Percentiles rank a stretch among this genome's conserved stretches.
Evolutionary conservation across 2,329 filamentous ascomycete genomes (phyloP).

Genomic region (Clonostachys chloroleuca): DNA sequence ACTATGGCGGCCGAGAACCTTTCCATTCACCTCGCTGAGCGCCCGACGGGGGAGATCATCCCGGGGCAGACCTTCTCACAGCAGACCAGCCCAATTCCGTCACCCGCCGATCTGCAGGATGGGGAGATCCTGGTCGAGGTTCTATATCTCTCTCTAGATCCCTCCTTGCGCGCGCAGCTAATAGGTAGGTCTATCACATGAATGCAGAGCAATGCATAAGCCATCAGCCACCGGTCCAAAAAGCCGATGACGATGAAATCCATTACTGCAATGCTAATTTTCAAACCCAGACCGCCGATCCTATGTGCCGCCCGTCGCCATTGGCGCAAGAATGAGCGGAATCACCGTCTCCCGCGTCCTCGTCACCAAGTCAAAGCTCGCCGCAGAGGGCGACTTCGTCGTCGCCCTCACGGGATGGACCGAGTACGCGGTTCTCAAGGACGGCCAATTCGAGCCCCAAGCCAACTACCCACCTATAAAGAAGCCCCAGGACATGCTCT

Average conservation of each 20-base stretch:
- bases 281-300: slow-evolving; percentile 24
- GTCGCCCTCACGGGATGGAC: slow-evolving; percentile 56
- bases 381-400: slow-evolving; percentile 55
- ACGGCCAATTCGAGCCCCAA: slow-evolving; percentile 39
- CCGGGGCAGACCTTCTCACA: slow-evolving; percentile 60
- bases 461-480: slow-evolving; percentile 33
- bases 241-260: too few relatives aligned
- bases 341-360: slow-evolving; percentile 54
- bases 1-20: slow-evolving; percentile 37
- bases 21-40: slow-evolving; percentile 56
- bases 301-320: slow-evolving; percentile 64
- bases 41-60: slow-evolving; percentile 56
- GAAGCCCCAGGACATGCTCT: slow-evolving; percentile 53
- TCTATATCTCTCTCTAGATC: slow-evolving; percentile 66
- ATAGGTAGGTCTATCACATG: slow-evolving; percentile 33
- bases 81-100: slow-evolving; percentile 44
- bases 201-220: too few relatives aligned
- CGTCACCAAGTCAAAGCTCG: slow-evolving; percentile 50
- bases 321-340: slow-evolving; percentile 67
- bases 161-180: slow-evolving; percentile 71
- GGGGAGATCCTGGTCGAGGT: slow-evolving; percentile 58
- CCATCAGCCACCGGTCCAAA: too few relatives aligned
- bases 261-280: too few relatives aligned
- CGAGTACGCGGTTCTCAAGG: slow-evolving; percentile 55
- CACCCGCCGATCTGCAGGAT: slow-evolving; percentile 50